Evolutionary conservation across 257 asterid genomes (phyloP).

Genomic region (Echites panduratus): DNA sequence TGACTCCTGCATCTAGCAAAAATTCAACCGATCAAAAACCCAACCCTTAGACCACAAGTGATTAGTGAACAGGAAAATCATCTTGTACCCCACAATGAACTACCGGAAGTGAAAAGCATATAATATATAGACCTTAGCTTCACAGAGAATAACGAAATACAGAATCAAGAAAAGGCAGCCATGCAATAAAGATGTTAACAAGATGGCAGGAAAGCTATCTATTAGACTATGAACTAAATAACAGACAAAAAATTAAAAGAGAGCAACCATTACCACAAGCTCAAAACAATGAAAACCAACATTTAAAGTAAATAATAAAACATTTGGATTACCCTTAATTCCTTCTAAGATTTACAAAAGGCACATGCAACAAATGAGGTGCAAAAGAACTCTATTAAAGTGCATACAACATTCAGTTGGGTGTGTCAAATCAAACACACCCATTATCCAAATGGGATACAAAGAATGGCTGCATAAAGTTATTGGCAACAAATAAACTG

Average conservation of each 20-base stretch:
- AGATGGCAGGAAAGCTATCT: not conserved
- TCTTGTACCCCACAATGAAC: not conserved
- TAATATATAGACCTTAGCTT: not conserved
- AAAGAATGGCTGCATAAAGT: not conserved
- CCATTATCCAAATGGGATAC: not conserved
- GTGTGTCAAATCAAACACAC: not conserved
- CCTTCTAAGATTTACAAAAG: not conserved
- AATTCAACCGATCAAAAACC: conserved; percentile 22
- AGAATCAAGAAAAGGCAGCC: not conserved
- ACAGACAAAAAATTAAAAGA: not conserved
- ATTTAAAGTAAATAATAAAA: not conserved
- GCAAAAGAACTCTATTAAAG: not conserved
- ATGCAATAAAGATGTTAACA: not conserved
- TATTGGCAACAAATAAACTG: not conserved
- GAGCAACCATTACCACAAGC: not conserved
- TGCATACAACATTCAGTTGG: not conserved
- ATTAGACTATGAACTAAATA: not conserved
- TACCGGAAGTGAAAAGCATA: not conserved
- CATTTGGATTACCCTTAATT: no score
- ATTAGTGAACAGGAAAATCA: not conserved
- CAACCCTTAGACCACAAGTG: not conserved
- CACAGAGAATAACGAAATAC: not conserved
- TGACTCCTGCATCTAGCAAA: conserved; percentile 52
- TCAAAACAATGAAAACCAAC: not conserved
- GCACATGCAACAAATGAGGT: not conserved